phyloP scores from a whole-genome alignment of 2,329 filamentous ascomycete genomes.

The Fusarium falciforme region DNA sequence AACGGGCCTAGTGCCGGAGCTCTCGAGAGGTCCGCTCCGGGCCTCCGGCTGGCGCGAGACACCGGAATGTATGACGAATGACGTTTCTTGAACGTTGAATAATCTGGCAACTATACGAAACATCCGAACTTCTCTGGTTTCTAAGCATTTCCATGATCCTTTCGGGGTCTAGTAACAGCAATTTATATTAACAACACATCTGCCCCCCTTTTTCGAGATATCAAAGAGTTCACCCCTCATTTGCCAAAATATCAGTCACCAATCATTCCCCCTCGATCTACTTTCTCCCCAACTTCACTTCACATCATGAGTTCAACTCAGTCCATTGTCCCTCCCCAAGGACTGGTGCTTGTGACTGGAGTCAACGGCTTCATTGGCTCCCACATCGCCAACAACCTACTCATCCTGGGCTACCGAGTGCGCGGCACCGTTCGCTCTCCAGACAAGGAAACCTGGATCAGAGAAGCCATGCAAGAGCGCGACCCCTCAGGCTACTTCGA shows the following conservation, averaged over 20 bases:
- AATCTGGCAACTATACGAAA: neutral
- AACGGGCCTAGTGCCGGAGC: neutral
- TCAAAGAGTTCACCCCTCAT: neutral
- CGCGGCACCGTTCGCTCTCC: neutral
- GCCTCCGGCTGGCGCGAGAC: neutral
- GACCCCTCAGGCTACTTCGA: neutral
- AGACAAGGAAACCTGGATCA: neutral
- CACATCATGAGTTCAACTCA: neutral
- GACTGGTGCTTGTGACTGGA: neutral
- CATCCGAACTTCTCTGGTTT: neutral
- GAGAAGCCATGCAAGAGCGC: neutral
- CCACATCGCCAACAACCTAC: neutral
- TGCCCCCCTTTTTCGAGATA: neutral
- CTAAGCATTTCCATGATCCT: neutral
- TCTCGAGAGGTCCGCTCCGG: neutral
- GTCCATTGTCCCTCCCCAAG: neutral
- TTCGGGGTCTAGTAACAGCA: neutral
- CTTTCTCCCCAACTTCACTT: neutral
- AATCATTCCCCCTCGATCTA: neutral
- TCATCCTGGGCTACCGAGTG: neutral
- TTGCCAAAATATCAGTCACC: neutral
- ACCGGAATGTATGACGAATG: neutral
- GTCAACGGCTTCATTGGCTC: slow-evolving; percentile 2
- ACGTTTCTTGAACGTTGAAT: neutral
- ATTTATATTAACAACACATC: neutral